Evolutionary conservation across 495 filamentous ascomycete species (phyloP).

Genomic region (Penicillium canariense): DNA sequence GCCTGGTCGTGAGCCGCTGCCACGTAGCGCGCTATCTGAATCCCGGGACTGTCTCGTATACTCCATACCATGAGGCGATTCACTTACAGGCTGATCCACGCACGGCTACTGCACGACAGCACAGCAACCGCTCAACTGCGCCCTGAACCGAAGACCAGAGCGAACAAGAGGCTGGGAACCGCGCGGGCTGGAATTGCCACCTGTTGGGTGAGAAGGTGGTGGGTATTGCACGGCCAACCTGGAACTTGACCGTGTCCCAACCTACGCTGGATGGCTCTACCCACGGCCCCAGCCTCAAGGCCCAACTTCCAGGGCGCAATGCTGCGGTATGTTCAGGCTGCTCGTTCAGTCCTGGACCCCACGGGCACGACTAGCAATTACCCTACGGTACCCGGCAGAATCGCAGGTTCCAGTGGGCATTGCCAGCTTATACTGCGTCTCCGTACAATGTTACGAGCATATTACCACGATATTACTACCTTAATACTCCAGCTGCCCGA

Average conservation of each 20-base stretch:
- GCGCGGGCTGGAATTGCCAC: not conserved
- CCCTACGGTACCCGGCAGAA: not conserved
- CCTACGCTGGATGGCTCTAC: too few relatives aligned
- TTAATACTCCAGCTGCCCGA: conserved; percentile 2
- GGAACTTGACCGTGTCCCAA: not conserved
- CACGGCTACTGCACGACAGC: conserved; percentile 15
- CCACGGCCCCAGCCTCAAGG: too few relatives aligned
- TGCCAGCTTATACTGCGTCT: too few relatives aligned
- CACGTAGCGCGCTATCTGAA: conserved; percentile 21
- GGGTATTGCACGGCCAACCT: not conserved
- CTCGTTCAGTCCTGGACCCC: not conserved
- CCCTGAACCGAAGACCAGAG: not conserved
- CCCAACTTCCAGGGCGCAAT: not conserved
- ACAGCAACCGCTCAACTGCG: conserved; percentile 5
- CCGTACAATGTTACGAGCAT: not conserved
- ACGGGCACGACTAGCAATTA: conserved; percentile 2
- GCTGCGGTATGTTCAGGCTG: not conserved
- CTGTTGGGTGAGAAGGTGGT: not conserved
- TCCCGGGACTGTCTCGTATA: not conserved
- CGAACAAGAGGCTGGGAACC: conserved; percentile 1
- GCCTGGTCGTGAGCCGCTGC: conserved; percentile 19
- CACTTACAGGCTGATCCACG: not conserved
- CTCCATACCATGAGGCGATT: not conserved
- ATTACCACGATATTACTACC: too few relatives aligned
- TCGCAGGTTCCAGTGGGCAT: too few relatives aligned